Base-by-base conservation (phyloP, 1,284 basidiomycete genomes). In the Pseudozyma flocculosa region DNA sequence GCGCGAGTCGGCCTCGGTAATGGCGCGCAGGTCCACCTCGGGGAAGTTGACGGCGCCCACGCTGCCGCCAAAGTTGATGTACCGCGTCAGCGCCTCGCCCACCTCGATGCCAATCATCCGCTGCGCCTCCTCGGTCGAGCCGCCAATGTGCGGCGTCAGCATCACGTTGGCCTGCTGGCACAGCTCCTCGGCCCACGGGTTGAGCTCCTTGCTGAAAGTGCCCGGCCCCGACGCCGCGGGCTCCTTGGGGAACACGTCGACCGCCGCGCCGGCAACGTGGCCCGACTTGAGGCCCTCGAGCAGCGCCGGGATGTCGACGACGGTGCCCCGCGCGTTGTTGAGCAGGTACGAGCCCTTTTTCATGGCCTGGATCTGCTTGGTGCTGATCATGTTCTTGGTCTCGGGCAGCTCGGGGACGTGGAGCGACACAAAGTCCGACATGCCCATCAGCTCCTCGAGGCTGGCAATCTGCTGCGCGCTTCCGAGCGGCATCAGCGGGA, bases 51-150 rank as follows among this genome's bases (percentile, higher is more conserved):
- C 94, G 1, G 92, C 86, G 43, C 92, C 92, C 48, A 92, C 71
- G 7, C 90, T 89, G 22, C 62, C 88, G 50, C 95, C 95, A 78
- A 87, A 92, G 81, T 88, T 90, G 78, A 98, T 86, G 81, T 96
- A 99, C 56, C 92, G 87, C 32, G 85, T 83, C 47, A 98, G 81
- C 2, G 92, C 87, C 39, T 84, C 84, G 14, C 90, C 86, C 40
- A 99, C 95, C 80, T 99, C 95, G 63, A 90, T 87, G 29, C 95
- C 95, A 68, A 99, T 98, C 85, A 94, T 92, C 44, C 87, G 85
- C 80, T 99, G 95, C 3, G 95, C 95, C 80, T 99, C 95, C 80
- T 98, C 95, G 13, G 95, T 99, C 39, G 92, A 96, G 40, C 95
- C 95, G 58, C 95, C 95, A 70, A 99, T 97, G 79, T 99, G 95